Evolutionary conservation across 805 yeast species (phyloP).

Genomic region (Saturnispora sekii): DNA sequence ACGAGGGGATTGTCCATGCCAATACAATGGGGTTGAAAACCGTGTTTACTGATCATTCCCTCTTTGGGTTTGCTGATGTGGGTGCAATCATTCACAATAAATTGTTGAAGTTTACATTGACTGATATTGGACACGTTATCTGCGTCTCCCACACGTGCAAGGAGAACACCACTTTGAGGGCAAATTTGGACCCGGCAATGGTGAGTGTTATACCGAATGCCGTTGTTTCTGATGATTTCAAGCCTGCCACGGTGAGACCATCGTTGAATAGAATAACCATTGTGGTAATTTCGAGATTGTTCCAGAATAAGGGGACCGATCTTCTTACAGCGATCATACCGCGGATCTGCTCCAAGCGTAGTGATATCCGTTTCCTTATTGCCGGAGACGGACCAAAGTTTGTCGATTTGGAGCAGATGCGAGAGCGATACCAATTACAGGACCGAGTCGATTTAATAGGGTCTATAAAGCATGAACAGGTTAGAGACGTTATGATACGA

Average conservation of each 20-base stretch:
- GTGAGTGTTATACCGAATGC: constrained; percentile 97
- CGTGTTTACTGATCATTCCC: constrained; percentile 90
- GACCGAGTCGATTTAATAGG: constrained; percentile 83
- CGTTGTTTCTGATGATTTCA: constrained; percentile 73
- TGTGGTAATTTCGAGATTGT: constrained; percentile 83
- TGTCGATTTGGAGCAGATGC: constrained; percentile 89
- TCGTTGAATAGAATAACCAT: constrained; percentile 50
- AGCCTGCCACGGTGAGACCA: constrained; percentile 32
- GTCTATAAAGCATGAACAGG: constrained; percentile 84
- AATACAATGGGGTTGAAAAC: constrained; percentile 87
- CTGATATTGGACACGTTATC: constrained; percentile 87
- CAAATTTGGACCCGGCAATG: constrained; percentile 62
- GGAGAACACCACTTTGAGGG: constrained; percentile 87
- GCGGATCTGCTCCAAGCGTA: constrained; percentile 52
- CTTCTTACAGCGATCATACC: constrained; percentile 79
- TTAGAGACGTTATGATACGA: constrained; percentile 81
- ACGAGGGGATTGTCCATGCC: constrained; percentile 87
- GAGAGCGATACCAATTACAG: constrained; percentile 77
- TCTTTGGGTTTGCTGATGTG: constrained; percentile 87
- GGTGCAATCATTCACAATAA: constrained; percentile 82
- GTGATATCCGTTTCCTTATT: constrained; percentile 64
- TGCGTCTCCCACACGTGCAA: constrained; percentile 96
- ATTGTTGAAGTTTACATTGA: constrained; percentile 67
- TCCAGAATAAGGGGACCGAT: constrained; percentile 96
- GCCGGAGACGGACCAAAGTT: constrained; percentile 98